Base-by-base conservation (phyloP, 495 filamentous ascomycete species). In the Talaromyces nanjingensis region DNA sequence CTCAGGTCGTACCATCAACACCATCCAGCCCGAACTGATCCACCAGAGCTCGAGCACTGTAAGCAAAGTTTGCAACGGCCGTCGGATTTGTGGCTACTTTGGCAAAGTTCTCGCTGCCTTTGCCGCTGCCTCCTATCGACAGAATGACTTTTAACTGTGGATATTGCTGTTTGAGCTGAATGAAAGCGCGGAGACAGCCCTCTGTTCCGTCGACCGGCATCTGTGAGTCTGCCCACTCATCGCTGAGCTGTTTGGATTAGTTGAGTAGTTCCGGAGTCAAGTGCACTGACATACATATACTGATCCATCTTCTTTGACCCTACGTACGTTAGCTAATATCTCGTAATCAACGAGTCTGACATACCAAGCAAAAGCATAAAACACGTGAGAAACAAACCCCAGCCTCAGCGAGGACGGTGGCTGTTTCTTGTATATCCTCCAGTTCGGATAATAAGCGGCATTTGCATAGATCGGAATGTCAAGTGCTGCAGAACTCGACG, bases 381-480 rank as follows among this genome's bases (percentile, higher is more conserved):
- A 96, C 45, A 96, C 84, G 69, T 93, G 90, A 61, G 90, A 87
- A 47, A 89, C 77, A 63, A 83, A 80, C 33, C 80, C 83, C 69
- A 87, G 81, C 72, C 91, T 88, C 64, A 97, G 74, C 16, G 86
- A 86, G 0, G 88, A 91, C 1, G 92, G 92, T 22, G 91, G 86
- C 65, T 91, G 86, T 68, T 89, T 84, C 62, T 81, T 81, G 72
- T 94, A 93, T 34, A 93, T 84, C 55, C 87, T 80, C 83, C 88
- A 91, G 72, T 94, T 96, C 3, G 92, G 91, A 78, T 92, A 96
- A 74, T 94, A 96, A n/a, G 90, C 89, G 22, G 88, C 91, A 73
- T 96, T 96, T 33, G 73, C 65, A 70, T 72, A 81, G 59, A 79
- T 70, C 24, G 77, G 77, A 24, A 81, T 72, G 45, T 81, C 72